Conservation (phyloP, 2,329 filamentous ascomycete species). For the Thelonectria olida region DNA sequence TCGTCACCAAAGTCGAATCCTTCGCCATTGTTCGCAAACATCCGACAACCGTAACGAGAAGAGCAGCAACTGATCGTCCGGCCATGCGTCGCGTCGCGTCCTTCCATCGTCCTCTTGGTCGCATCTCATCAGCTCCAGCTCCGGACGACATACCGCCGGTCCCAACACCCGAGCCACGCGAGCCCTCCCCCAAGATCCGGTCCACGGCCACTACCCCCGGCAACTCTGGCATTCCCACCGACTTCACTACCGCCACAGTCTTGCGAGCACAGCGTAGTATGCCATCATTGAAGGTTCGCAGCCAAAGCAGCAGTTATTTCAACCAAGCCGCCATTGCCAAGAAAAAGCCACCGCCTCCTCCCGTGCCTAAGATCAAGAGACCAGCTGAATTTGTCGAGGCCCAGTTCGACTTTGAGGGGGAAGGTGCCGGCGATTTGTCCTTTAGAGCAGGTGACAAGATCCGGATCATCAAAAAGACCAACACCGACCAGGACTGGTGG, state of each 20-base stretch:
- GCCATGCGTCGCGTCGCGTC: neutral
- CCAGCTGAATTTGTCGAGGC: slow-evolving; percentile 21
- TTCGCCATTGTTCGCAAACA: slow-evolving; percentile 18
- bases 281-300: slow-evolving; percentile 1
- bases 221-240: slow-evolving; percentile 13
- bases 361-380: slow-evolving; percentile 15
- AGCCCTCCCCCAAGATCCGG: slow-evolving; percentile 2
- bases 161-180: neutral
- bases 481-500: slow-evolving; percentile 27
- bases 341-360: slow-evolving; percentile 22
- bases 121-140: slow-evolving; percentile 17
- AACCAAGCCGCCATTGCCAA: slow-evolving; percentile 15
- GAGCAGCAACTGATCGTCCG: slow-evolving; percentile 1
- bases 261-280: slow-evolving; percentile 13
- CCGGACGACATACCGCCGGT: neutral
- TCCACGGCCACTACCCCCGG: slow-evolving; percentile 8
- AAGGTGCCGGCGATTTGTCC: slow-evolving; percentile 19
- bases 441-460: slow-evolving; percentile 22
- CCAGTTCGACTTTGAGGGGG: slow-evolving; percentile 20
- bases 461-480: slow-evolving; percentile 17
- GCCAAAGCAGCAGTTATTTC: slow-evolving; percentile 8
- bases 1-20: slow-evolving; percentile 7
- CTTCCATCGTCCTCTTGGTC: slow-evolving; percentile 1
- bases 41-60: neutral
- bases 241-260: slow-evolving; percentile 22